phyloP scores from a whole-genome alignment of 768 basidiomycete genomes.

The Mycena crocata region DNA sequence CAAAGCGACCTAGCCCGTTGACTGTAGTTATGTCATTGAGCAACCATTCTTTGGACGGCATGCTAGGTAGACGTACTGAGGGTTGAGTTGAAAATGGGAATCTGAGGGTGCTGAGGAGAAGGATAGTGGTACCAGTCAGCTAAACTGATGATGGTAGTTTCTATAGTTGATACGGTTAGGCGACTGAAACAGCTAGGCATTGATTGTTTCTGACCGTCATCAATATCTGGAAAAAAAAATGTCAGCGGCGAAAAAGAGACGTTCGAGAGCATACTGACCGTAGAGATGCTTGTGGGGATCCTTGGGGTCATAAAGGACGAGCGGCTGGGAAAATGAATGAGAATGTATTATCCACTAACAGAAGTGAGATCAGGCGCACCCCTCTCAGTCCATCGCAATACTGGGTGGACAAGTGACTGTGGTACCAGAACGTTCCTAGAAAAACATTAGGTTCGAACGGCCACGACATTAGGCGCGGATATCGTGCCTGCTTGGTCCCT shows the following conservation, averaged over 20 bases:
- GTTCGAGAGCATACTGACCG: too few relatives aligned
- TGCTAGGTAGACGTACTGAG: not conserved
- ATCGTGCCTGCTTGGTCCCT: too few relatives aligned
- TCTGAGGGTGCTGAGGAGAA: not conserved
- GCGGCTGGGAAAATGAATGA: not conserved
- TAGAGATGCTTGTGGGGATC: too few relatives aligned
- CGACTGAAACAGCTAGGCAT: not conserved
- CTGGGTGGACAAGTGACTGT: slow-evolving; percentile 19
- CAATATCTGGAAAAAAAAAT: too few relatives aligned
- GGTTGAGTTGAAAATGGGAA: too few relatives aligned
- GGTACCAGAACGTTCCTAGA: slow-evolving; percentile 13
- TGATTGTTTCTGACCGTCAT: not conserved
- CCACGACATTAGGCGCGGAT: too few relatives aligned
- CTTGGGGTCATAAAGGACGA: slow-evolving; percentile 7
- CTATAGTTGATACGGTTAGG: not conserved
- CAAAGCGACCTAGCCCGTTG: not conserved
- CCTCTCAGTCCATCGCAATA: slow-evolving; percentile 23
- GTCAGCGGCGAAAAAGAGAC: too few relatives aligned
- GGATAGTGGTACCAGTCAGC: slow-evolving; percentile 8
- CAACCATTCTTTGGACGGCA: not conserved
- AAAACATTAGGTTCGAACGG: not conserved
- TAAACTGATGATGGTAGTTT: slow-evolving; percentile 2
- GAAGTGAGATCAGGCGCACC: not conserved
- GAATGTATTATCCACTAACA: too few relatives aligned
- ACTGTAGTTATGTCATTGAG: too few relatives aligned